A percentile compares a stretch with the other conserved stretches of the same genome.
Conservation (phyloP, 2,329 filamentous ascomycete genomes). For the Endocalyx cinctus region DNA sequence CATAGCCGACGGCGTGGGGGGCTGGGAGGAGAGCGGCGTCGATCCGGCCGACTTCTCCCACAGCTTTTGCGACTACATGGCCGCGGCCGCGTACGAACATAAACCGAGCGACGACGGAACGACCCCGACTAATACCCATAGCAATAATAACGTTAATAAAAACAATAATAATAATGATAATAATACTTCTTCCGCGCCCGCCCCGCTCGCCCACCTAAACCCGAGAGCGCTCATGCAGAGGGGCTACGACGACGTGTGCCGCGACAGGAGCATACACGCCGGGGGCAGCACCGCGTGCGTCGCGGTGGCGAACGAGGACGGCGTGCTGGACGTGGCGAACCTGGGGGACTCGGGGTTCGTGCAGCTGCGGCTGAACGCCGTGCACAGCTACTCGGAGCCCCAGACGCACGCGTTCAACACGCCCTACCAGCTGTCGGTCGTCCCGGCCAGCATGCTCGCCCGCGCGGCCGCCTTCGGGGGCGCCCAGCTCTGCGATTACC, state of each 20-base stretch:
- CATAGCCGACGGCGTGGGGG: constrained; percentile 90
- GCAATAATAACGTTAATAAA: too few species aligned
- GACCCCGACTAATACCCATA: too few species aligned
- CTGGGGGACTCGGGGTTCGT: constrained; percentile 93
- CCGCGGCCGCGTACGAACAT: constrained; percentile 63
- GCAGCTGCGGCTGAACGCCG: constrained; percentile 77
- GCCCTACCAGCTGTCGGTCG: constrained; percentile 86
- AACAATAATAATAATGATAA: too few species aligned
- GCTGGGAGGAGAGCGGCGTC: constrained; percentile 88
- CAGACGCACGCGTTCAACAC: constrained; percentile 99
- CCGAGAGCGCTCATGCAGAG: constrained; percentile 71
- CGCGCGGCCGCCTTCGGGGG: constrained; percentile 83
- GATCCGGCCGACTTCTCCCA: constrained; percentile 96
- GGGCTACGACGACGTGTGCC: constrained; percentile 78
- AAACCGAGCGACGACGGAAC: constrained; percentile 24
- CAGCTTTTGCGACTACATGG: constrained; percentile 90
- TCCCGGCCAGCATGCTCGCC: constrained; percentile 73
- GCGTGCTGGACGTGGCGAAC: constrained; percentile 82
- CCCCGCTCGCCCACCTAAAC: constrained; percentile 45
- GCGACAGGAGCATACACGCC: constrained; percentile 67
- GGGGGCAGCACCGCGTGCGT: constrained; percentile 92
- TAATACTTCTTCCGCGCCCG: too few species aligned
- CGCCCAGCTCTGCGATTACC: constrained; percentile 73
- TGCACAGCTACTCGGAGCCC: constrained; percentile 75
- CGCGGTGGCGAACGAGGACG: constrained; percentile 69